Evolutionary conservation across 106 monocot genomes (phyloP).

Genomic region (Apostasia ramifera): DNA sequence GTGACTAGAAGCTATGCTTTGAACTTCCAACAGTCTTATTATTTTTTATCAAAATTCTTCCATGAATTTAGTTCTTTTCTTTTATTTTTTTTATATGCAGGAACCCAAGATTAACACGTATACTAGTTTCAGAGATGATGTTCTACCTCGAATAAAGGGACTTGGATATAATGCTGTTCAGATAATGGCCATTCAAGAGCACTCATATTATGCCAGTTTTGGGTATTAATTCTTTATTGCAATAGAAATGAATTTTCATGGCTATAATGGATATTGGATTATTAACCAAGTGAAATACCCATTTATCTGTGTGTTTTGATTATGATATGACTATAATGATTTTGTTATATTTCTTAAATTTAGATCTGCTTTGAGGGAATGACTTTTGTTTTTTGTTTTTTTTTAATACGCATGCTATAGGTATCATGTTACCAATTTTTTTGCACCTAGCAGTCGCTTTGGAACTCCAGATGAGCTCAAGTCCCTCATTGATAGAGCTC

Average conservation of each 20-base stretch:
- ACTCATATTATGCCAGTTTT: constrained; percentile 98
- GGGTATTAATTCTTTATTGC: constrained; percentile 41
- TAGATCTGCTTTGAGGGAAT: too few relatives aligned
- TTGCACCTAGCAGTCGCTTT: constrained; percentile 98
- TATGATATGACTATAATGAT: too few relatives aligned
- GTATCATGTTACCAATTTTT: constrained; percentile 99
- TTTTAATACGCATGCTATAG: constrained; percentile 22
- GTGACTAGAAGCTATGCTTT: too few relatives aligned
- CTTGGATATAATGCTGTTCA: constrained; percentile 99
- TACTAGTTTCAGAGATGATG: constrained; percentile 92
- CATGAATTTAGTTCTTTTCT: too few relatives aligned
- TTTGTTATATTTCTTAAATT: too few relatives aligned
- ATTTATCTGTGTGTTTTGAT: too few relatives aligned
- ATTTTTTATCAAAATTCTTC: too few relatives aligned
- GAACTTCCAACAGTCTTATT: too few relatives aligned
- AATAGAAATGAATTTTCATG: background rate
- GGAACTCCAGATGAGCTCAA: constrained; percentile 99
- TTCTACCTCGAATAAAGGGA: constrained; percentile 87
- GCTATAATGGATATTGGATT: too few relatives aligned
- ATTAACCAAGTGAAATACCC: too few relatives aligned
- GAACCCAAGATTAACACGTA: constrained; percentile 96
- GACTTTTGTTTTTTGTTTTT: too few relatives aligned
- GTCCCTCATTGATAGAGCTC: constrained; percentile 93
- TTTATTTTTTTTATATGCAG: constrained; percentile 27
- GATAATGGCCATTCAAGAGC: constrained; percentile 99